A percentile compares a stretch with the other conserved stretches of the same genome.
Evolutionary conservation across 2,329 filamentous ascomycete species (phyloP).

Genomic region (Cercospora brassicicola): DNA sequence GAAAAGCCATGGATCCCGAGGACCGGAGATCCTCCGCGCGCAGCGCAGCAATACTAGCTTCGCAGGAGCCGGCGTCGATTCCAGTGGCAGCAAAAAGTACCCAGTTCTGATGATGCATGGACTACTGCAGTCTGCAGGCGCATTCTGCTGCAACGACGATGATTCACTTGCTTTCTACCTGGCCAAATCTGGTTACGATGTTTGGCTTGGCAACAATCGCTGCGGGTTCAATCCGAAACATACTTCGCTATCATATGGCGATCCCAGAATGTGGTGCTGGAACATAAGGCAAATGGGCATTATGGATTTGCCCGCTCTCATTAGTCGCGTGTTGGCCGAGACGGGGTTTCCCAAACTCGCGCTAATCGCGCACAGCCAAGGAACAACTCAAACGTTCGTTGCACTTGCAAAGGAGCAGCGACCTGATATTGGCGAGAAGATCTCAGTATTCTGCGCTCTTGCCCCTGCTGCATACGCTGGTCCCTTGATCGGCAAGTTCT

Average conservation of each 20-base stretch:
- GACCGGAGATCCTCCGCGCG: constrained; percentile 61
- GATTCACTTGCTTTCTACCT: constrained; percentile 88
- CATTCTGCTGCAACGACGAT: constrained; percentile 88
- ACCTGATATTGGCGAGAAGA: constrained; percentile 75
- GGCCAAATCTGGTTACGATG: constrained; percentile 87
- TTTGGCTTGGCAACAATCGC: constrained; percentile 93
- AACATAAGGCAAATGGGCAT: constrained; percentile 93
- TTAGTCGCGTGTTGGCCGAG: constrained; percentile 74
- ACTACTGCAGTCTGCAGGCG: constrained; percentile 80
- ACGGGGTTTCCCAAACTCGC: constrained; percentile 82
- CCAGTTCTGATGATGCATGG: constrained; percentile 87
- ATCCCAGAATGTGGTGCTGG: constrained; percentile 96
- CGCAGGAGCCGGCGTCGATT: constrained; percentile 40
- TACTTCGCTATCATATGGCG: constrained; percentile 64
- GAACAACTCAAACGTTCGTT: constrained; percentile 83
- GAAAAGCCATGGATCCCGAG: constrained; percentile 55
- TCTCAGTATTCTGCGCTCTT: constrained; percentile 87
- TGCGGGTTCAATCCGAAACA: constrained; percentile 83
- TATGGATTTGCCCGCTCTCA: constrained; percentile 78
- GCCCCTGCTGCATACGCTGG: constrained; percentile 90
- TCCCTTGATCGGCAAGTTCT: constrained; percentile 78
- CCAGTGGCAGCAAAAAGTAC: constrained; percentile 59
- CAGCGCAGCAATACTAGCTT: constrained; percentile 25
- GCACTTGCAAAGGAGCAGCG: constrained; percentile 87
- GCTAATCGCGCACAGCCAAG: constrained; percentile 84